A percentile compares a stretch with the other conserved stretches of the same genome.
Conservation (phyloP, 2,329 filamentous ascomycete genomes). For the Aspergillus novoparasiticus region DNA sequence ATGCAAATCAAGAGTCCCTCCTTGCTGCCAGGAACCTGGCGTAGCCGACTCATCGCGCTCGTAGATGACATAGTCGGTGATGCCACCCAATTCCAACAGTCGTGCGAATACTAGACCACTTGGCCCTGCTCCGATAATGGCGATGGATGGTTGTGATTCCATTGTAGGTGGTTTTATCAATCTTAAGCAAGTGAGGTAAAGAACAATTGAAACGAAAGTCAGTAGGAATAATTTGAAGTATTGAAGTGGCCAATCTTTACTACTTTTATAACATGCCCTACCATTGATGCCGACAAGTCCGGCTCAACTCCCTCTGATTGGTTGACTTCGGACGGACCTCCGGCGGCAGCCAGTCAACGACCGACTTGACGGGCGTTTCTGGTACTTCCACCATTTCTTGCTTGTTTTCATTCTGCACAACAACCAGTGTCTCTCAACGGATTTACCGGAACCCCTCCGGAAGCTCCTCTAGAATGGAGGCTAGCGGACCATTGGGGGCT, state of each 20-base stretch:
- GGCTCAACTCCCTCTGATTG: background rate
- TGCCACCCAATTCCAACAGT: conserved; percentile 17
- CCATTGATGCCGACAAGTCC: background rate
- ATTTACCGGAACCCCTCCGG: background rate
- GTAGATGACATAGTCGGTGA: conserved; percentile 23
- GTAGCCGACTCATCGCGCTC: conserved; percentile 19
- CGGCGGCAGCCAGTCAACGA: background rate
- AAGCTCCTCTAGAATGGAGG: background rate
- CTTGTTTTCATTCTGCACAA: background rate
- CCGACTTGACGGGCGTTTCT: background rate
- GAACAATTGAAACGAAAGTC: background rate
- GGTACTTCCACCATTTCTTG: background rate
- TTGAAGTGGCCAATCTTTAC: background rate
- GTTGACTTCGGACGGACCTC: background rate
- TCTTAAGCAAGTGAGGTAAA: accelerated
- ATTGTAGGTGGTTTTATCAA: background rate
- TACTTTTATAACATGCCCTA: background rate
- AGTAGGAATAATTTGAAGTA: background rate
- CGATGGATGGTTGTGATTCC: conserved; percentile 14
- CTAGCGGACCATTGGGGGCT: background rate
- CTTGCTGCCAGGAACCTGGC: conserved; percentile 12
- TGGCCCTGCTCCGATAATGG: conserved; percentile 26
- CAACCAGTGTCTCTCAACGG: background rate
- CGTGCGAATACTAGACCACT: conserved; percentile 25
- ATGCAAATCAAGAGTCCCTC: conserved; percentile 27